Evolutionary conservation across 305 asterid genomes (phyloP).

Genomic region (Rubia tinctorum): DNA sequence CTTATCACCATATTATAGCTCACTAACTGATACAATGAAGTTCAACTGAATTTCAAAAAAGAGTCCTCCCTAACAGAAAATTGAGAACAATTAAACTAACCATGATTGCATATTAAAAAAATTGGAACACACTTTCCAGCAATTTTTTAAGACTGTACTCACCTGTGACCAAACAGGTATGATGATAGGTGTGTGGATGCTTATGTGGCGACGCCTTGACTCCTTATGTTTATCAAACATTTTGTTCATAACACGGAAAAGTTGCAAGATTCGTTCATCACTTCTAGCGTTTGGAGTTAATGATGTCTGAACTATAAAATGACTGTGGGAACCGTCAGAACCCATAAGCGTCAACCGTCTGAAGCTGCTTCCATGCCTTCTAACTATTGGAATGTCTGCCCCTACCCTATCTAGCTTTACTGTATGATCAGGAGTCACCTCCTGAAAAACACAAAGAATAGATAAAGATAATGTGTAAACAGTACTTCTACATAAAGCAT

Average conservation of each 20-base stretch:
- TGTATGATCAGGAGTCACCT: conserved; percentile 98
- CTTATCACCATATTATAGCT: background rate
- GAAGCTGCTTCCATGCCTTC: conserved; percentile 99
- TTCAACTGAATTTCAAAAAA: background rate
- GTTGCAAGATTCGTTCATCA: conserved; percentile 98
- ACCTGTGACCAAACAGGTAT: conserved; percentile 99
- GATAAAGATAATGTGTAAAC: background rate
- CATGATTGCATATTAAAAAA: background rate
- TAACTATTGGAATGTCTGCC: conserved; percentile 94
- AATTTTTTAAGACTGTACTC: conserved; percentile 12
- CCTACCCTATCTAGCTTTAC: conserved; percentile 97
- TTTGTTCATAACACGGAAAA: conserved; percentile 93
- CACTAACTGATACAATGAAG: background rate
- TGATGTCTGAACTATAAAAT: conserved; percentile 98
- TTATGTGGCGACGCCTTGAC: conserved; percentile 94
- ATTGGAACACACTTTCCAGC: background rate
- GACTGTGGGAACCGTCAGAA: conserved; percentile 99
- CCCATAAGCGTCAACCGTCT: conserved; percentile 96
- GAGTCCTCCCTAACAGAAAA: background rate
- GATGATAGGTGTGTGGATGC: conserved; percentile 94
- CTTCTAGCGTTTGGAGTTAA: conserved; percentile 99
- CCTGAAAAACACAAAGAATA: conserved; percentile 38
- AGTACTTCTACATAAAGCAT: background rate
- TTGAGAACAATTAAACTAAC: background rate
- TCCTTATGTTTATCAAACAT: conserved; percentile 99